Base-by-base conservation (phyloP, 2,329 filamentous ascomycete genomes). In the Didymosphaeria variabile region DNA sequence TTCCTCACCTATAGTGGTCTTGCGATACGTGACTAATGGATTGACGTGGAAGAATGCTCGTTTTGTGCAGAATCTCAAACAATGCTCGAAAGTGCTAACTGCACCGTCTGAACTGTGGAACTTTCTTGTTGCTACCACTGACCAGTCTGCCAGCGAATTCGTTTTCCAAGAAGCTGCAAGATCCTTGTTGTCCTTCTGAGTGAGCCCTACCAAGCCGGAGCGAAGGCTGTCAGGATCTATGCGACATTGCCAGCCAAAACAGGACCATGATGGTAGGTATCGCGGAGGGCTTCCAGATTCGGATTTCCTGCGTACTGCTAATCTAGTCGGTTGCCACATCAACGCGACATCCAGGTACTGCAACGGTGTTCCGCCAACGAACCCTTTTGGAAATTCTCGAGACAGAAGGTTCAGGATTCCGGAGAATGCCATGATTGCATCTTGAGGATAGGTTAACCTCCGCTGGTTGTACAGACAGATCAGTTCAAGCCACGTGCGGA, bases 211-310 rank as follows among this genome's bases (percentile, higher is more conserved):
- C 13, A 58, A 40, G 12, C 57, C 55, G 1, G 47, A 26, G 29
- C 57, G 57, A 52, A 60, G 49, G 21, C 54, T 60, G 26, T 51
- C 55, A 0, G 60, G 57, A 47, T 63, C 60, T 15, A 63, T 23
- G 15, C 26, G 44, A n/a, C 60, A 63, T 29, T 60, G 13, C 61
- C 61, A 63, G 36, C 61, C 61, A 36, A 49, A 60, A 58, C 54
- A 60, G n/a, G 61, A 60, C 61, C 61, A 63, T n/a, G 58, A 58
- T 23, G 61, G 61, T 3, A 63, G 36, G 32, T 53, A 17, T 46
- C 21, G 21, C 46, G 26, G 13, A 13, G n/a, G 13, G 34, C 50
- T 26, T 31, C 47, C 57, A 7, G 44, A 15, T 55, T 58, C 52
- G 19, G 38, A 42, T 21, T 13, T 21, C 44, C 58, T 56, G 13